phyloP scores from a whole-genome alignment of 768 basidiomycete genomes.

The Tulasnella sp. region DNA sequence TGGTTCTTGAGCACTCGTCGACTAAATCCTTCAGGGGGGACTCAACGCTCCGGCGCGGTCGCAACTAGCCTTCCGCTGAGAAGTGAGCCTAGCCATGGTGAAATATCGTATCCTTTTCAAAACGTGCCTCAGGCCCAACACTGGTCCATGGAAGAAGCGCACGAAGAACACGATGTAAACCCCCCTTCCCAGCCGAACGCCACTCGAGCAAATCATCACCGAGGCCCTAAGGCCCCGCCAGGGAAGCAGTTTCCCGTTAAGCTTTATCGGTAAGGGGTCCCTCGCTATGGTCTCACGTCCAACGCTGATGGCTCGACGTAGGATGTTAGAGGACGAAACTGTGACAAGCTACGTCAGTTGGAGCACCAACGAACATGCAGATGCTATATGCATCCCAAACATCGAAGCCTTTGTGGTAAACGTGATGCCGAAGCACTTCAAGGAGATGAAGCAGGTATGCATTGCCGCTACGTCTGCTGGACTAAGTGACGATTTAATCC shows the following conservation, averaged over 20 bases:
- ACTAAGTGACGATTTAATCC: not conserved
- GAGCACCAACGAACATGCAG: not conserved
- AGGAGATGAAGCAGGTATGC: not conserved
- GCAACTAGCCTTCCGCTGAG: too few species aligned
- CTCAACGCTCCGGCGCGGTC: too few species aligned
- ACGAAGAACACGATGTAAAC: too few species aligned
- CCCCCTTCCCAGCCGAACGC: not conserved
- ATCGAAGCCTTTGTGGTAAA: not conserved
- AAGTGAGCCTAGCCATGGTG: not conserved
- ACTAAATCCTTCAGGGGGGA: too few species aligned
- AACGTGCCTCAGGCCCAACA: not conserved
- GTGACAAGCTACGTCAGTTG: not conserved
- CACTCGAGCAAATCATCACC: too few species aligned
- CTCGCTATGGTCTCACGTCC: not conserved
- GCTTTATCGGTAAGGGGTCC: not conserved
- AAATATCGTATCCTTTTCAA: not conserved
- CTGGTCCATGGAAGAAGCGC: not conserved
- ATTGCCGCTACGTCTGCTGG: not conserved
- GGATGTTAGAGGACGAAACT: not conserved
- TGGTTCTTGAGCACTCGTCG: too few species aligned
- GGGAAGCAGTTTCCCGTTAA: not conserved
- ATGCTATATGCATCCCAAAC: not conserved
- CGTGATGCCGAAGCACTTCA: not conserved
- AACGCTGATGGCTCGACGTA: not conserved
- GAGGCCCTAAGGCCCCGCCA: not conserved